A percentile compares a stretch with the other conserved stretches of the same genome.
Evolutionary conservation across 768 basidiomycete genomes (phyloP).

Genomic region (Macrolepiota dolichaula): DNA sequence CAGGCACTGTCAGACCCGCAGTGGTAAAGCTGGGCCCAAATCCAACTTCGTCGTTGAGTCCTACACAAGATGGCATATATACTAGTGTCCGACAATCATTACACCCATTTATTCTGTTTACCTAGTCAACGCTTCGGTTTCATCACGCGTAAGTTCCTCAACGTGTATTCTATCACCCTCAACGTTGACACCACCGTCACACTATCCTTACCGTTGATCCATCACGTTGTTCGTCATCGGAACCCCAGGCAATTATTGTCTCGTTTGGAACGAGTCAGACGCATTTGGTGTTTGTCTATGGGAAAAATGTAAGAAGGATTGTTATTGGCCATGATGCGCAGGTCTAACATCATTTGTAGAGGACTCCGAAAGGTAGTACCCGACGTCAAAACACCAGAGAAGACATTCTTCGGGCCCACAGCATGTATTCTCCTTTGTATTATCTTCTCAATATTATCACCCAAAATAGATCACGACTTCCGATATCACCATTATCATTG

Average conservation of each 20-base stretch:
- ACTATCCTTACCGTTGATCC: background rate
- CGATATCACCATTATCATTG: no score
- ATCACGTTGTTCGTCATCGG: background rate
- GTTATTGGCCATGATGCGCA: background rate
- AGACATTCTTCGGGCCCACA: background rate
- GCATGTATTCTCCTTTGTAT: background rate
- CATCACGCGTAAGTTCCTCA: background rate
- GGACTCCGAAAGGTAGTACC: background rate
- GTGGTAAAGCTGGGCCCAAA: background rate
- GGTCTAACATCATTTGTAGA: background rate
- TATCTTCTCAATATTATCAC: no score
- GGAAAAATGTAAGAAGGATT: background rate
- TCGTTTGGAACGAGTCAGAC: background rate
- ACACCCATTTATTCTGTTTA: background rate
- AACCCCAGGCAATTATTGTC: background rate
- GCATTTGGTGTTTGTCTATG: background rate
- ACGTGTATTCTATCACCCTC: background rate
- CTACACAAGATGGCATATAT: background rate
- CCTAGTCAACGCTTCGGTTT: background rate
- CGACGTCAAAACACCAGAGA: background rate
- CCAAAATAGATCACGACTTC: no score
- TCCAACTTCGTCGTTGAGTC: background rate
- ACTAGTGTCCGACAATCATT: background rate
- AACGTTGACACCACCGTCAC: no score
- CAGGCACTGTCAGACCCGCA: background rate